Evolutionary conservation across 331 rosid genomes (phyloP).

Genomic region (Ulmus americana): DNA sequence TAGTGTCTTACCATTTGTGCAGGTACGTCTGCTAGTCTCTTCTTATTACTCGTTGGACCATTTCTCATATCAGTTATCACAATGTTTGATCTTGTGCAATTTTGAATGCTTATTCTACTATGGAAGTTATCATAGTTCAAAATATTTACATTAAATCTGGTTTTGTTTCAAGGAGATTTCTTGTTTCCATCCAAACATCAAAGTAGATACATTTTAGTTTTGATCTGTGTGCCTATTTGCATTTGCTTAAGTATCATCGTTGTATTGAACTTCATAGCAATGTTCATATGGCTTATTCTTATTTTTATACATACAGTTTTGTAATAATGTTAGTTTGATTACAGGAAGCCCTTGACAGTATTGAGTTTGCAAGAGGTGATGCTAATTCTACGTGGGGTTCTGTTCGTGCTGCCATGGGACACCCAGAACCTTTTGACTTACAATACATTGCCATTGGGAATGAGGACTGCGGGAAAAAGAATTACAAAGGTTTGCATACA

Average conservation of each 20-base stretch:
- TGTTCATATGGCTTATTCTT: not conserved
- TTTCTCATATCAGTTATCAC: not conserved
- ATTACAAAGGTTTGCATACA: slow-evolving; percentile 45
- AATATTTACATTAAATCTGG: not conserved
- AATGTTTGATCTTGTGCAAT: not conserved
- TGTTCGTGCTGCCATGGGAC: slow-evolving; percentile 77
- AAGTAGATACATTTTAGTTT: not conserved
- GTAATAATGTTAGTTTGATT: slow-evolving; percentile 17
- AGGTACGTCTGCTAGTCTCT: slow-evolving; percentile 27
- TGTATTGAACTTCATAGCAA: not conserved
- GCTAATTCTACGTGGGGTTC: slow-evolving; percentile 75
- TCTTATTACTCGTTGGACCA: not conserved
- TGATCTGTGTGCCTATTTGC: too few species aligned
- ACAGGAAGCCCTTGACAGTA: slow-evolving; percentile 73
- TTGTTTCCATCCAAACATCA: not conserved
- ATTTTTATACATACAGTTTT: not conserved
- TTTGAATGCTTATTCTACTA: not conserved
- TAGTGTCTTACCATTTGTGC: slow-evolving; percentile 42
- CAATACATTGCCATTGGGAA: slow-evolving; percentile 78
- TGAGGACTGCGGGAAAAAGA: slow-evolving; percentile 55
- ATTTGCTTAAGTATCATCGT: not conserved
- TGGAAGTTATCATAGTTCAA: not conserved
- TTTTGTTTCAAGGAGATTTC: not conserved
- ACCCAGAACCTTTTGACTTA: slow-evolving; percentile 69
- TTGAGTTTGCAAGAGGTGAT: slow-evolving; percentile 56